phyloP scores from a whole-genome alignment of 2,329 filamentous ascomycete species.

The Monosporascus sp. region DNA sequence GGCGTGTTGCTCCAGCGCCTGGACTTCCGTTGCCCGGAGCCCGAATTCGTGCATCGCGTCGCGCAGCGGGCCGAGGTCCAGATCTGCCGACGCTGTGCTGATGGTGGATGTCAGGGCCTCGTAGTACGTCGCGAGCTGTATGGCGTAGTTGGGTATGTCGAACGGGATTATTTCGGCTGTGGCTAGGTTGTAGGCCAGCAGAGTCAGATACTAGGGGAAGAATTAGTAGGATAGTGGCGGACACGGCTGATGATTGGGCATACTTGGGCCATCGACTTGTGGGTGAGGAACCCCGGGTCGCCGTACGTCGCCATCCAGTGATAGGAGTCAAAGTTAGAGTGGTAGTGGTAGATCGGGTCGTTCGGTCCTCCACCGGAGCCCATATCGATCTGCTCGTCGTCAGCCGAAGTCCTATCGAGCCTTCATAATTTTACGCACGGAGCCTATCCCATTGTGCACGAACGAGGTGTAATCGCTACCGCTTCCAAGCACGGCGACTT shows the following conservation, averaged over 20 bases:
- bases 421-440: slow-evolving; percentile 28
- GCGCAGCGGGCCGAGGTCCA: slow-evolving; percentile 34
- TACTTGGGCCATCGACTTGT: slow-evolving; percentile 52
- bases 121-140: slow-evolving; percentile 34
- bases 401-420: slow-evolving; percentile 20
- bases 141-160: slow-evolving; percentile 35
- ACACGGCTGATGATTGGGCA: slow-evolving; percentile 8
- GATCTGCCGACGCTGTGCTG: slow-evolving; percentile 23
- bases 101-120: slow-evolving; percentile 30
- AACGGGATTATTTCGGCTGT: slow-evolving; percentile 33
- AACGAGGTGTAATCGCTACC: slow-evolving; percentile 66
- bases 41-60: slow-evolving; percentile 34
- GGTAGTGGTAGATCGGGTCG: slow-evolving; percentile 67
- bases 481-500: slow-evolving; percentile 55
- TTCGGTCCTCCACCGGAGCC: slow-evolving; percentile 38
- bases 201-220: slow-evolving; percentile 28
- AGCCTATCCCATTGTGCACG: slow-evolving; percentile 46
- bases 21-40: slow-evolving; percentile 24
- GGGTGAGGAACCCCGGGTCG: slow-evolving; percentile 60
- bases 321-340: slow-evolving; percentile 80
- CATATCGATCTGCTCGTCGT: slow-evolving; percentile 46
- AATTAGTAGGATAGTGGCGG: background rate
- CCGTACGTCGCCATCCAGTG: slow-evolving; percentile 79
- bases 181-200: slow-evolving; percentile 34
- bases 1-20: slow-evolving; percentile 27